Conservation (phyloP, 768 basidiomycete genomes). For the Chalciporus piperatus region DNA sequence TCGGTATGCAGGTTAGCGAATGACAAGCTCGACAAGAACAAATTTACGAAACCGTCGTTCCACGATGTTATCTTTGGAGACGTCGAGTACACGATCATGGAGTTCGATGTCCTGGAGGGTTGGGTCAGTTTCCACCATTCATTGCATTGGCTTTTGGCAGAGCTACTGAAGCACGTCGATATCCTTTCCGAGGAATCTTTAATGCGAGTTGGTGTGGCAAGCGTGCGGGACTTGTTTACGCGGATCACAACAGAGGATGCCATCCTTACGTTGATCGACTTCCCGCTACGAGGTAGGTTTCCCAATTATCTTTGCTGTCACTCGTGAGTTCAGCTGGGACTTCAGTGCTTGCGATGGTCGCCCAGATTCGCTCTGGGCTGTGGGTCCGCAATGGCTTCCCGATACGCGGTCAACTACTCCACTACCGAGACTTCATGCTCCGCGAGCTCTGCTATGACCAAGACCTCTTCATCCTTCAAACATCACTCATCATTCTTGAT, state of each 20-base stretch:
- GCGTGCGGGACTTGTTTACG: constrained; percentile 59
- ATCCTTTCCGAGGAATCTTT: constrained; percentile 57
- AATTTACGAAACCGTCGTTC: constrained; percentile 60
- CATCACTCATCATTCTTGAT: constrained; percentile 73
- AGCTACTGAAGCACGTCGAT: constrained; percentile 81
- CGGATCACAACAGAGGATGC: constrained; percentile 63
- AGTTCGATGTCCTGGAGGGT: constrained; percentile 76
- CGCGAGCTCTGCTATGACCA: constrained; percentile 97
- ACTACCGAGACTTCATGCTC: constrained; percentile 95
- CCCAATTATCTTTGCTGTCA: neutral
- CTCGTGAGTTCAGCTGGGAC: neutral
- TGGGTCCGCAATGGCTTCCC: constrained; percentile 98
- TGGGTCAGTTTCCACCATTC: constrained; percentile 95
- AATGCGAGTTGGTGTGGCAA: constrained; percentile 47
- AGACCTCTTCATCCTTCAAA: constrained; percentile 88
- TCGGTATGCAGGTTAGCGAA: constrained; percentile 67
- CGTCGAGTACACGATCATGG: constrained; percentile 54
- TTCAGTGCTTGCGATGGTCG: constrained; percentile 83
- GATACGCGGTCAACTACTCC: constrained; percentile 90
- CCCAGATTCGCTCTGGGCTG: constrained; percentile 90
- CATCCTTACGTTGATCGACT: constrained; percentile 79
- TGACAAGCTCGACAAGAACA: constrained; percentile 62
- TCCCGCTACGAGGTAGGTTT: constrained; percentile 77
- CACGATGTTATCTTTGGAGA: constrained; percentile 69
- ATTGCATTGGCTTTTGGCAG: constrained; percentile 85